Evolutionary conservation across 495 filamentous ascomycete species (phyloP), one percentile per base, ranked within the genome.

Genomic region (Penicillium flavigenum): DNA sequence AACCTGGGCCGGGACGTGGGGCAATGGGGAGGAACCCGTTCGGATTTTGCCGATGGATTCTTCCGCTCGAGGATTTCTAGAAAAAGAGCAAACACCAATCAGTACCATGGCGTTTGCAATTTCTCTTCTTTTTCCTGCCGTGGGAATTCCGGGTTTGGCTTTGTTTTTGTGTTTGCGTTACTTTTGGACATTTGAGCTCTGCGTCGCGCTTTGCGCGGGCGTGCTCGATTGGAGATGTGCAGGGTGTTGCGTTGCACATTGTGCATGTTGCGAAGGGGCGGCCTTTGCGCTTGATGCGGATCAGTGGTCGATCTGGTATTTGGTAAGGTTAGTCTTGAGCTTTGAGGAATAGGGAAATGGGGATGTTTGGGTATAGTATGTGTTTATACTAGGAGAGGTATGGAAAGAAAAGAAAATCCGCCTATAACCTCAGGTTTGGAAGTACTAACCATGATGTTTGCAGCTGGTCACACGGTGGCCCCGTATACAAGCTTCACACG

Each of bases 251-350:
- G 65, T 93, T 87, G 76, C 94, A 98, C 72, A 98, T 88, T 59
- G 89, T 84, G 73, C 94, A 98, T 83, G 96, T 93, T 62, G 93
- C 92, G 60, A 98, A 93, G 46, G 94, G 94, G 55, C 94, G 88
- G 65, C 94, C 94, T 67, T 98, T 98, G 72, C 95, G 92, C 78
- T 94, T 93, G 80, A 98, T 96, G 72, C 91, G 92, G 64, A 88
- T 86, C 50, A 98, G 83, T 58, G 89, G 89, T 64, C 94, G 89
- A 76, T 98, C 94, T 96, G 19, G 22, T 29, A 3, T 2, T 2
- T 3, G 38, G 48, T 38, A 39, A 29, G 41, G 14, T 44, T 4
- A 14, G 31, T 57, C 27, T n/a, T n/a, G 24, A 24, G 47, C 22
- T 22, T 31, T 11, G 9, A 1, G 9, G 29, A 10, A 10, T 31